Percentiles rank a stretch among this genome's conserved stretches.
Evolutionary conservation across 768 basidiomycete species (phyloP).

Genomic region (Termitomyces sp.): DNA sequence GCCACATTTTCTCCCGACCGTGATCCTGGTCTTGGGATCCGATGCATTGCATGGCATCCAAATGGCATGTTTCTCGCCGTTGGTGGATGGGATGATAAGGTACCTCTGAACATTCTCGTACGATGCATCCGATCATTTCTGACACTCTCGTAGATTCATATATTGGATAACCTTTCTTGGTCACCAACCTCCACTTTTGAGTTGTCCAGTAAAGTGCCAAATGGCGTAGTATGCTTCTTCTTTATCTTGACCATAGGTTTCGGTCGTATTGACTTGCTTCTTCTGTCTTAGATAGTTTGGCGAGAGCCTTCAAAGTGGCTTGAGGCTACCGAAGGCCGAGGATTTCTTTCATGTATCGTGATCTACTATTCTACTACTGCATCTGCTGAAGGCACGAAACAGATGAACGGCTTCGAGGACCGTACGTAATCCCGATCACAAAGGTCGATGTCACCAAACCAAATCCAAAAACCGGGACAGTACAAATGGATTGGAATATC

Average conservation of each 20-base stretch:
- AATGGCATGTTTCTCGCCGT: constrained; percentile 78
- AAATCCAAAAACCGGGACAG: constrained; percentile 62
- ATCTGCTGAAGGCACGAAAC: neutral
- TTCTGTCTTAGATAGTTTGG: constrained; percentile 64
- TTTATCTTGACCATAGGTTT: neutral
- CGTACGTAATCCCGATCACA: constrained; percentile 46
- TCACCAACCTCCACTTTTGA: constrained; percentile 62
- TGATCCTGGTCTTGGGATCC: constrained; percentile 84
- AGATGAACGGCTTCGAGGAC: constrained; percentile 68
- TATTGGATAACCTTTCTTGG: constrained; percentile 79
- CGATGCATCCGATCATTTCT: constrained; percentile 6
- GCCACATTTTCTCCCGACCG: constrained; percentile 67
- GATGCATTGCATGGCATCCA: constrained; percentile 82
- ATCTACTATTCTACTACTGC: neutral
- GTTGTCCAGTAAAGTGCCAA: constrained; percentile 52
- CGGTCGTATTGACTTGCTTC: neutral
- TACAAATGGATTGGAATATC: constrained; percentile 80
- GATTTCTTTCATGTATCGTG: constrained; percentile 78
- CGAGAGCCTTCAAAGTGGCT: constrained; percentile 85
- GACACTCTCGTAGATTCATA: constrained; percentile 51
- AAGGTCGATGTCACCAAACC: constrained; percentile 60
- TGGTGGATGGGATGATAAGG: constrained; percentile 89
- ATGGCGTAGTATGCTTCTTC: constrained; percentile 46
- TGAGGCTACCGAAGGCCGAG: constrained; percentile 77
- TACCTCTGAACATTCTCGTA: constrained; percentile 23